Evolutionary conservation across 2,329 filamentous ascomycete species (phyloP).

Genomic region (Aschersonia sp.): DNA sequence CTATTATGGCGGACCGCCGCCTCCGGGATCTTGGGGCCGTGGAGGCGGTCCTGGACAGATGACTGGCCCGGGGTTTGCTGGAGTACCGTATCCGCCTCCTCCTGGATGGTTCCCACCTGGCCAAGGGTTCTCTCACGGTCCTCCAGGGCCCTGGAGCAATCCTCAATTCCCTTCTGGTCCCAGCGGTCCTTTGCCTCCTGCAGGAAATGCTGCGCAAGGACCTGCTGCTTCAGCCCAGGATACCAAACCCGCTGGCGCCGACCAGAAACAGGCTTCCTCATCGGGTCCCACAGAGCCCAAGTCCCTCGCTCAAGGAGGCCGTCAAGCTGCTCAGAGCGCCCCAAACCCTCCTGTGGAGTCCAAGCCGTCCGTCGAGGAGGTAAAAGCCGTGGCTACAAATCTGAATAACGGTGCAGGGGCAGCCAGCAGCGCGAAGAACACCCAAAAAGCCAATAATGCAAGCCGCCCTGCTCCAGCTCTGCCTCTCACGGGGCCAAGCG

Average conservation of each 20-base stretch:
- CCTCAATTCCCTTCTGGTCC: slow-evolving; percentile 47
- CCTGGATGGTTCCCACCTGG: slow-evolving; percentile 68
- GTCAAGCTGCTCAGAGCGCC: slow-evolving; percentile 28
- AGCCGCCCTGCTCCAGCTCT: slow-evolving; percentile 50
- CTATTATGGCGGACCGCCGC: slow-evolving; percentile 34
- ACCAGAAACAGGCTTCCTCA: slow-evolving; percentile 32
- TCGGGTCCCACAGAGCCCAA: slow-evolving; percentile 40
- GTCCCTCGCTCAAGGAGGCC: slow-evolving; percentile 28
- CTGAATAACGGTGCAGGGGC: slow-evolving; percentile 22
- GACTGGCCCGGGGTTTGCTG: slow-evolving; percentile 44
- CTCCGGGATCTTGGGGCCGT: slow-evolving; percentile 39
- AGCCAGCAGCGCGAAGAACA: slow-evolving; percentile 16
- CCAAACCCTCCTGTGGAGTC: slow-evolving; percentile 54
- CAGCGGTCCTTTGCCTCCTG: slow-evolving; percentile 43
- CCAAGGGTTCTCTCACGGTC: slow-evolving; percentile 57
- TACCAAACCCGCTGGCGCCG: slow-evolving; percentile 32
- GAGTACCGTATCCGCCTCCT: slow-evolving; percentile 65
- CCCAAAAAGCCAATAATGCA: slow-evolving; percentile 7
- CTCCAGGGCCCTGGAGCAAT: slow-evolving; percentile 41
- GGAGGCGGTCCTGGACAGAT: slow-evolving; percentile 41
- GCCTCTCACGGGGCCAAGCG: slow-evolving; percentile 38
- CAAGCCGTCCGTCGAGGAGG: slow-evolving; percentile 41
- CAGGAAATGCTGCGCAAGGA: slow-evolving; percentile 28
- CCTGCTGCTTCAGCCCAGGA: slow-evolving; percentile 27
- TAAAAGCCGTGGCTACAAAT: slow-evolving; percentile 29